These are phyloP conservation scores for Hypoxylon crocopeplum DNA, from an alignment of 495 filamentous ascomycete genomes.

Conservation along the genomic window DNA sequence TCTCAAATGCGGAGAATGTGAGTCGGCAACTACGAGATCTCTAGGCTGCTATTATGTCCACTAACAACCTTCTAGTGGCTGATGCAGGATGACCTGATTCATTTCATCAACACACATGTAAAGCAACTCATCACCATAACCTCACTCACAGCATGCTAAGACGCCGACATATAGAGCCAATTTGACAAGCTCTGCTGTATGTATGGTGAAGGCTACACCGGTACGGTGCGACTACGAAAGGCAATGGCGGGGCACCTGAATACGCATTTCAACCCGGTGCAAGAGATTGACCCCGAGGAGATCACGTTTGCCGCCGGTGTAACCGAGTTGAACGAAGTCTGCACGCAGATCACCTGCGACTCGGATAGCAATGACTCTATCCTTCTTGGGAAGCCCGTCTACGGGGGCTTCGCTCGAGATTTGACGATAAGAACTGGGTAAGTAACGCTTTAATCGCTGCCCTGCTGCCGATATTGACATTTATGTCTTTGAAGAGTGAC, in stretches of 20 bases:
- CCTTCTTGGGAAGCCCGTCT: conserved; percentile 58
- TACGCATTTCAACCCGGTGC: conserved; percentile 48
- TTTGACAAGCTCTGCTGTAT: conserved; percentile 21
- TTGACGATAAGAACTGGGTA: conserved; percentile 39
- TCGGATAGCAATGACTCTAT: conserved; percentile 58
- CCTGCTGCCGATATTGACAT: conserved; percentile 1
- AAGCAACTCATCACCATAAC: not conserved
- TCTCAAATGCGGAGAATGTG: conserved; percentile 37
- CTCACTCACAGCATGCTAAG: not conserved
- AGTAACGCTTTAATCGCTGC: not conserved
- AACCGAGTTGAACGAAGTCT: conserved; percentile 53
- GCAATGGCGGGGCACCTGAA: conserved; percentile 58
- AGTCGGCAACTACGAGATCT: not conserved
- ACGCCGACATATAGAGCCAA: conserved; percentile 11
- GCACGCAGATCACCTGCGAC: conserved; percentile 49
- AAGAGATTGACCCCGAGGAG: conserved; percentile 46
- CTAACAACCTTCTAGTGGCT: conserved; percentile 24
- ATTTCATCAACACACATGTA: conserved; percentile 33
- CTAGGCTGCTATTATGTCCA: not conserved
- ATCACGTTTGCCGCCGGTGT: conserved; percentile 58
- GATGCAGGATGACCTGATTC: conserved; percentile 19
- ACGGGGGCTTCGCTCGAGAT: conserved; percentile 52
- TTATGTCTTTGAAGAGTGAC: conserved; percentile 35
- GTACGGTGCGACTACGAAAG: conserved; percentile 40
- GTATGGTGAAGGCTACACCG: conserved; percentile 37